Percentiles rank a stretch among this genome's conserved stretches.
Conservation (phyloP, 208 protist genomes). For the Tritrichomonas musculus region DNA sequence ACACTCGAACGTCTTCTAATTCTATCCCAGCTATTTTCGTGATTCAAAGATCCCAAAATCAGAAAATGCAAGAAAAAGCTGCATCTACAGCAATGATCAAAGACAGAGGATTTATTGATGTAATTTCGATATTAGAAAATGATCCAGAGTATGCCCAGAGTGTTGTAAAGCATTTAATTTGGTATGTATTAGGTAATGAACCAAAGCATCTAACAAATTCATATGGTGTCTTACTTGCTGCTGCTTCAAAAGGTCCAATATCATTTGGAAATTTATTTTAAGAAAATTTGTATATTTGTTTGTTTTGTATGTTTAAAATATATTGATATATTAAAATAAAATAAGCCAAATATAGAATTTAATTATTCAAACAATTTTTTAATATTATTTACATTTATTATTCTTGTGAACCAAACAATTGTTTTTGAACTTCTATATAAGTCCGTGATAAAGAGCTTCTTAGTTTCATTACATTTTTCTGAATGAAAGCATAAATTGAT, state of each 20-base stretch:
- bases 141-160: background rate
- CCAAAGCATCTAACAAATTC: background rate
- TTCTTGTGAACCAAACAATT: too few relatives aligned
- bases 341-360: too few relatives aligned
- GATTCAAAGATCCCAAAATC: background rate
- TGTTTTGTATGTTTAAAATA: too few relatives aligned
- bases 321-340: too few relatives aligned
- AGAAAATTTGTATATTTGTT: too few relatives aligned
- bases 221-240: background rate
- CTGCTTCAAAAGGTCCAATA: background rate
- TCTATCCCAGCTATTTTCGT: background rate
- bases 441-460: too few relatives aligned
- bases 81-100: background rate
- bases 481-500: too few relatives aligned
- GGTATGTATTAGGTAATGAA: constrained; percentile 9
- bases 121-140: background rate
- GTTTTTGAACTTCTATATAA: too few relatives aligned
- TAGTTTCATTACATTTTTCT: too few relatives aligned
- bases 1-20: background rate
- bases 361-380: too few relatives aligned
- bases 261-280: constrained; percentile 22
- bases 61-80: constrained; percentile 27
- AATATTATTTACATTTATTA: too few relatives aligned
- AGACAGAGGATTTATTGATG: background rate
- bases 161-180: background rate